Percentiles rank a stretch among this genome's conserved stretches.
These are phyloP conservation scores for Rhodamnia argentea DNA, from an alignment of 345 rosid species.

Conservation along the genomic window DNA sequence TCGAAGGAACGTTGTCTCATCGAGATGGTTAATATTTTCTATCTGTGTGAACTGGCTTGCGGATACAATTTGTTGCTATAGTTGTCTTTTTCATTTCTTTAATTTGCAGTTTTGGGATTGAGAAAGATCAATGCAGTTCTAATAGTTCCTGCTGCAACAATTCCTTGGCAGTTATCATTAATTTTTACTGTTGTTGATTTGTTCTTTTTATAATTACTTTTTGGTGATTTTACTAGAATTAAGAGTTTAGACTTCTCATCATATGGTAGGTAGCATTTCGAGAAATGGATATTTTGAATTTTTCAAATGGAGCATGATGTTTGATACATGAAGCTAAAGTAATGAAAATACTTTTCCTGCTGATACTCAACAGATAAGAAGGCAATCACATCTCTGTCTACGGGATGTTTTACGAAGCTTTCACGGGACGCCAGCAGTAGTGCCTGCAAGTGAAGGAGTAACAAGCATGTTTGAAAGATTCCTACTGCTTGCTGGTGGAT, in stretches of 20 bases:
- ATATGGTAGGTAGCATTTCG: not conserved
- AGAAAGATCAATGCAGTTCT: not conserved
- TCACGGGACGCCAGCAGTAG: conserved; percentile 33
- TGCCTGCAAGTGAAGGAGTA: conserved; percentile 69
- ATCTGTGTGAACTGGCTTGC: too few relatives aligned
- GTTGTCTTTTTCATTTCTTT: not conserved
- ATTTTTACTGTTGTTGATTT: not conserved
- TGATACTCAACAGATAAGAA: conserved; percentile 53
- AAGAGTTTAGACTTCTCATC: not conserved
- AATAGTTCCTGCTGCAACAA: not conserved
- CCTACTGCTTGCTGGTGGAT: conserved; percentile 63
- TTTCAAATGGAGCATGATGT: not conserved
- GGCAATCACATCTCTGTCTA: conserved; percentile 47
- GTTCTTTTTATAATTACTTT: not conserved
- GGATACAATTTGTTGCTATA: not conserved
- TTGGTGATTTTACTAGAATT: not conserved
- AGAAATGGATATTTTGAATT: not conserved
- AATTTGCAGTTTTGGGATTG: not conserved
- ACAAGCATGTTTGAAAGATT: conserved; percentile 48
- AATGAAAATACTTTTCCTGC: not conserved
- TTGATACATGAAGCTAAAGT: not conserved
- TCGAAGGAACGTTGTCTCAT: too few relatives aligned
- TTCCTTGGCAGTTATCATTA: not conserved
- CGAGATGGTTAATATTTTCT: too few relatives aligned
- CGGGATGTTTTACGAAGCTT: conserved; percentile 51